Base-by-base conservation (phyloP, 495 filamentous ascomycete species). In the Podospora didyma region DNA sequence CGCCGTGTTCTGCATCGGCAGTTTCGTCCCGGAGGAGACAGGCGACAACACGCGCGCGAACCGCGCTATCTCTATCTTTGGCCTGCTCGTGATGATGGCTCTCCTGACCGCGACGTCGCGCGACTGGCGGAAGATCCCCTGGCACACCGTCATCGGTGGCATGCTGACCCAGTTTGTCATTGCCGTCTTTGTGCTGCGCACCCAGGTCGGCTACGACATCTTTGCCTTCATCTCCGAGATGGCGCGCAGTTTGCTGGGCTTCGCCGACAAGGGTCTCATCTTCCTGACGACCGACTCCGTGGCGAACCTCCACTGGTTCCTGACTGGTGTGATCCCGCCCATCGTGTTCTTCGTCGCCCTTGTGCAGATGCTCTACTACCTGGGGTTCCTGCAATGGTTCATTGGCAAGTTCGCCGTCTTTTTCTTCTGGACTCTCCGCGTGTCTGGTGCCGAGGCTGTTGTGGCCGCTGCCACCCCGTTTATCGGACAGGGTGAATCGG, bases 391-490 rank as follows among this genome's bases (percentile, higher is more conserved):
- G 21, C 92, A 96, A 73, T 96, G 92, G 92, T 87, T 88, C 69
- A 82, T 96, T 61, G 71, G 70, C 28, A 96, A 96, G 61, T 89
- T 93, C 60, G 90, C 92, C 59, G 77, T 83, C 48, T 89, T 96
- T 71, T 95, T 96, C 81, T 94, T 92, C 81, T 95, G 89, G 87
- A 77, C 72, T 44, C 85, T 96, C 79, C 78, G 82, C 9, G 89
- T 96, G n/a, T 94, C 90, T n/a, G 92, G 92, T 41, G 90, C 89
- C 46, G 92, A 96, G 67, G 90, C 92, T 21, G 88, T 96, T 26
- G 92, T 96, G 24, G 92, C 92, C 26, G 88, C 91, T 44, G 92
- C 92, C n/a, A 92, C 91, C 5, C 92, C 92, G 1, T 96, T 96
- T 73, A 92, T 96, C 61, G 92, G 92, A 28, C 91, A 94, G 74